These are phyloP conservation scores for Camellia oleifera DNA, from an alignment of 179 eudicot species.

Conservation along the genomic window DNA sequence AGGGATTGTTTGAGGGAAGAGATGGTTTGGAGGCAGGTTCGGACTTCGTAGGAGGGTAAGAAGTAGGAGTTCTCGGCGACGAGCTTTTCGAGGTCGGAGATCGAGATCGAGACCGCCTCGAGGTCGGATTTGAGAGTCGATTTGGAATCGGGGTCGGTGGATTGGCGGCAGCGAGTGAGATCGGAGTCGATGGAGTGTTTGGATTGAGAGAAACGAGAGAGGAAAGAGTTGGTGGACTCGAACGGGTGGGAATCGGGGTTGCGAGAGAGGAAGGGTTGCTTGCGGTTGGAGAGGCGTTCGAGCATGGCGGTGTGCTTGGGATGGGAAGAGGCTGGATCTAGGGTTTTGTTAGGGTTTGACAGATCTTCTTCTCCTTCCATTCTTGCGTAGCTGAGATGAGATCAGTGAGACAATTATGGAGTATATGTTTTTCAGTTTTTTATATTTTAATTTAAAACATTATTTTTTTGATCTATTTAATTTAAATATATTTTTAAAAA, in stretches of 20 bases:
- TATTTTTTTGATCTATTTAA: too few species aligned
- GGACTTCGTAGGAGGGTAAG: slow-evolving; percentile 76
- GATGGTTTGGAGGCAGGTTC: slow-evolving; percentile 60
- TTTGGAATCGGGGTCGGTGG: slow-evolving; percentile 24
- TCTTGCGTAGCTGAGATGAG: neutral
- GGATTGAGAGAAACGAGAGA: slow-evolving; percentile 49
- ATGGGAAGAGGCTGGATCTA: slow-evolving; percentile 18
- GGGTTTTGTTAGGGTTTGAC: slow-evolving; percentile 3
- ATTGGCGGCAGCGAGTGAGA: slow-evolving; percentile 33
- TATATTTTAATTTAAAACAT: too few species aligned
- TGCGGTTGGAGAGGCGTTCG: slow-evolving; percentile 70
- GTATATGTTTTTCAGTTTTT: too few species aligned
- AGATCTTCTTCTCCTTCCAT: slow-evolving; percentile 15
- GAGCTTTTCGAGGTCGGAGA: slow-evolving; percentile 65
- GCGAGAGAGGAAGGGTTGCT: slow-evolving; percentile 38
- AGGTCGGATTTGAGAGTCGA: slow-evolving; percentile 40
- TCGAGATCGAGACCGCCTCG: slow-evolving; percentile 39
- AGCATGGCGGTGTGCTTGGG: slow-evolving; percentile 74
- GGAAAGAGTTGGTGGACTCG: slow-evolving; percentile 62
- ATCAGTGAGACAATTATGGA: too few species aligned
- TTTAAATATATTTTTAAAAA: too few species aligned
- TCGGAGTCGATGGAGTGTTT: slow-evolving; percentile 23
- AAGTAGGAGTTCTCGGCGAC: slow-evolving; percentile 75
- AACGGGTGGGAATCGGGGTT: slow-evolving; percentile 32
- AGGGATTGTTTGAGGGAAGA: slow-evolving; percentile 55